phyloP scores from a whole-genome alignment of 2,329 filamentous ascomycete genomes.

The Fusarium coicis region DNA sequence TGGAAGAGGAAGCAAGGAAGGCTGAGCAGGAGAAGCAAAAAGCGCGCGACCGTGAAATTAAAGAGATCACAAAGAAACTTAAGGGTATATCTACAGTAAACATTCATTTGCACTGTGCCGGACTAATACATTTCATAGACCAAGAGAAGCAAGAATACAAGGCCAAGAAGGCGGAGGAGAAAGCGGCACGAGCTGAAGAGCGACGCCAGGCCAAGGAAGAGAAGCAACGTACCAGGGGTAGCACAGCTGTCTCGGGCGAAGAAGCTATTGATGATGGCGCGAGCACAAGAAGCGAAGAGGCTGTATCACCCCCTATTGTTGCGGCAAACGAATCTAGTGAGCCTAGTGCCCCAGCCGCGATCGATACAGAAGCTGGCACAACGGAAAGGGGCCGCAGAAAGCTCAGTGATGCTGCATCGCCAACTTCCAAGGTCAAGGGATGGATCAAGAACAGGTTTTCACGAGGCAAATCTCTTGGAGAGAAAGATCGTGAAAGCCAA shows the following conservation, averaged over 20 bases:
- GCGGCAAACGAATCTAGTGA: constrained; percentile 5
- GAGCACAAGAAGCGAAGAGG: constrained; percentile 21
- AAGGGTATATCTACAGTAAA: constrained; percentile 62
- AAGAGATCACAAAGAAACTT: constrained; percentile 63
- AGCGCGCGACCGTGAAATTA: constrained; percentile 63
- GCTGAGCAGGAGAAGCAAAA: constrained; percentile 62
- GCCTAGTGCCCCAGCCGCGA: background rate
- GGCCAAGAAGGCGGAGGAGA: constrained; percentile 48
- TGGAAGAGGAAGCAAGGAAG: constrained; percentile 67
- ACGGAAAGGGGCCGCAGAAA: constrained; percentile 32
- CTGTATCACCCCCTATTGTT: background rate
- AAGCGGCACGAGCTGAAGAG: constrained; percentile 62
- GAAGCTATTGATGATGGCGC: constrained; percentile 23
- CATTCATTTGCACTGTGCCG: constrained; percentile 43
- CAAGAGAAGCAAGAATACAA: constrained; percentile 58
- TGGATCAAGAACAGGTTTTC: constrained; percentile 68
- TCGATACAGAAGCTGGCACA: constrained; percentile 32
- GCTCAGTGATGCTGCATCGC: constrained; percentile 42
- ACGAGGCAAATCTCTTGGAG: constrained; percentile 54
- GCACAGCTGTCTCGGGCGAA: constrained; percentile 24
- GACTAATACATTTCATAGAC: constrained; percentile 45
- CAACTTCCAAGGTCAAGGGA: constrained; percentile 58
- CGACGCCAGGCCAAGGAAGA: constrained; percentile 63
- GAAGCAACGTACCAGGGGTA: constrained; percentile 58
- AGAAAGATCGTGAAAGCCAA: constrained; percentile 53